Evolutionary conservation across 768 basidiomycete species (phyloP), one percentile per base, ranked within the genome.

Genomic region (Butyriboletus loyo): DNA sequence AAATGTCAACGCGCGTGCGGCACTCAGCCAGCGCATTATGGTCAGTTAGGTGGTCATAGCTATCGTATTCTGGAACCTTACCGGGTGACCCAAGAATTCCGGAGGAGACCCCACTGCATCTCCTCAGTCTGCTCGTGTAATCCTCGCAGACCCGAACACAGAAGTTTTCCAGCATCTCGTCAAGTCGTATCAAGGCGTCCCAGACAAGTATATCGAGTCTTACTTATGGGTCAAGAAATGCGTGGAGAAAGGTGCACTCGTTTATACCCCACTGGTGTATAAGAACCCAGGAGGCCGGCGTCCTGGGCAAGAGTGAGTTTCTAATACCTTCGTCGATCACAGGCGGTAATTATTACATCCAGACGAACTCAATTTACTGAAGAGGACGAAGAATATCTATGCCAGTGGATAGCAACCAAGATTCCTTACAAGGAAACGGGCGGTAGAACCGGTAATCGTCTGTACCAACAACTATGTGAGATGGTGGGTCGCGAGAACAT

Each of bases 201-300:
- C 84, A 3, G 78, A 84, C 43, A 91, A 89, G 66, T 86, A 85
- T 56, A 82, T 92, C 42, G 89, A 92, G 58, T 87, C 87, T 10
- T 86, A 86, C 62, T 70, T 87, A 19, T 92, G 89, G 89, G 85
- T 92, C 45, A 89, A 89, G 71, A 87, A 86, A 61, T 91, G 89
- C 53, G 81, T 90, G 45, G 87, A 89, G 60, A 84, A 77, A 54
- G 81, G 84, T 2, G 61, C 76, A 7, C 72, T 89, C 22, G 67
- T 79, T 37, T 90, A 84, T 58, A 90, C 89, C 1, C 88, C 87
- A 0, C 71, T 88, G 32, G 83, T 89, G 1, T 90, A 89, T 69
- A 90, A 90, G 68, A 91, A 92, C 57, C 87, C 87, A 8, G 89
- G 89, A 14, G 89, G 89, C 5, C 76, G 89, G 52, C 79, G 87